Base-by-base conservation (phyloP, 371 early-diverging fungal genomes). In the Chytridium lagenaria region DNA sequence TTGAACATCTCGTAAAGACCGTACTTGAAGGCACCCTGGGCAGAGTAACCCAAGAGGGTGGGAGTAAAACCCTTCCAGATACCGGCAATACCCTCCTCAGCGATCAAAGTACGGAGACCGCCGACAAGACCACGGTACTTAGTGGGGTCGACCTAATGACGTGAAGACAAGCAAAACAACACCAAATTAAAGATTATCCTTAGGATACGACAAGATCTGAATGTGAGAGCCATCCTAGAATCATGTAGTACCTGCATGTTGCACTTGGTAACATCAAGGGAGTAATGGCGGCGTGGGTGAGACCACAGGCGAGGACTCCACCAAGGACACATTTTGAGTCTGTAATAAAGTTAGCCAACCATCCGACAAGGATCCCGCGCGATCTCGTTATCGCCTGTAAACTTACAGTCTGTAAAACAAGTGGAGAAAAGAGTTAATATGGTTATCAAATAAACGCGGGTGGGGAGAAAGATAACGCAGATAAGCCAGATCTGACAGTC, bases 21-120 rank as follows among this genome's bases (percentile, higher is more conserved):
- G 81, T 90, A 95, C 86, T 95, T 95, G 84, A 91, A 89, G 75
- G 88, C 87, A 64, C 95, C 95, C 84, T 95, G 95, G 55, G 91
- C 77, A 69, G 90, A 92, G 85, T 95, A 95, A n/a, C 95, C 95
- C 49, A 92, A 78, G 57, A 90, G 82, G 37, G 95, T 95, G 33
- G 95, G 94, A 28, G 86, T 88, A 34, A 89, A 86, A 50, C 95
- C 95, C 37, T 91, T 94, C 77, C 86, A 89, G 61, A 95, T 71
- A 33, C 91, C 94, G 69, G 85, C 80, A 50, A 88, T 59, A 44
- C 95, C 95, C 83, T 93, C 94, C 34, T 82, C 84, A 55, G 87
- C 86, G 22, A 83, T 72, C 69, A 94, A 90, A 69, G 82, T 86
- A 51, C 82, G 81, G 87, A 93, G 87, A 57, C 92, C 93, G 74